phyloP scores from a whole-genome alignment of 2,329 filamentous ascomycete genomes.

The Westerdykella ornata region DNA sequence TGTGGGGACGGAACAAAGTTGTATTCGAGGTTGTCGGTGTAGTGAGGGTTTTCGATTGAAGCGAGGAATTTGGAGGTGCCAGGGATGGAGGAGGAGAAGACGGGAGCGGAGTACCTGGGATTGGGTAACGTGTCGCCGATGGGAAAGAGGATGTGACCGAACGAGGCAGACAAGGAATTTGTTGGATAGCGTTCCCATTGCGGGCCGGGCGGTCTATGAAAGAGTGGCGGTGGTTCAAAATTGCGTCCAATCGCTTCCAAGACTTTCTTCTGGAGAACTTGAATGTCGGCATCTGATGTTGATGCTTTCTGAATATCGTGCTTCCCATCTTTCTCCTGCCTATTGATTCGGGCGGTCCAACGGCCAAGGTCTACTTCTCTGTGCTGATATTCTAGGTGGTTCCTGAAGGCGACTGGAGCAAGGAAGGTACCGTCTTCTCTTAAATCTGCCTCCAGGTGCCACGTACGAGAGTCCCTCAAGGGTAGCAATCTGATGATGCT shows the following conservation, averaged over 20 bases:
- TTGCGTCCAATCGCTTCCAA: neutral
- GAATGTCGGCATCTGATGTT: neutral
- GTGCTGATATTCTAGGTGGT: constrained; percentile 17
- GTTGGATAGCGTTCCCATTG: constrained; percentile 14
- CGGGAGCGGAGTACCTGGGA: constrained; percentile 2
- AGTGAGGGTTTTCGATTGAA: constrained; percentile 1
- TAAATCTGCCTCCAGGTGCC: constrained; percentile 4
- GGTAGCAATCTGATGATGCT: constrained; percentile 24
- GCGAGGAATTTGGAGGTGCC: constrained; percentile 20
- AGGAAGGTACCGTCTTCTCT: constrained; percentile 12
- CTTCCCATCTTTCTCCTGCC: neutral
- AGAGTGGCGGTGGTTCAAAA: neutral
- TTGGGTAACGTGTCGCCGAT: constrained; percentile 4
- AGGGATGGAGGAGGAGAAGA: constrained; percentile 16
- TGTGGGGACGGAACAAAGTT: constrained; percentile 18
- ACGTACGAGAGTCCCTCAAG: constrained; percentile 12
- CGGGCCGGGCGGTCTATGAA: neutral
- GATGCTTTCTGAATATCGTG: neutral
- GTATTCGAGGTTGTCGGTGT: constrained; percentile 13
- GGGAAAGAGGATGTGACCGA: constrained; percentile 23
- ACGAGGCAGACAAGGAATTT: constrained; percentile 13
- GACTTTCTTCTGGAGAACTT: neutral
- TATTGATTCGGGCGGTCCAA: constrained; percentile 14
- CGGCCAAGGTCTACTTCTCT: constrained; percentile 21
- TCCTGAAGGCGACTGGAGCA: constrained; percentile 12